phyloP scores from a whole-genome alignment of 23 red algal species.

The Gracilaria gracilis region DNA sequence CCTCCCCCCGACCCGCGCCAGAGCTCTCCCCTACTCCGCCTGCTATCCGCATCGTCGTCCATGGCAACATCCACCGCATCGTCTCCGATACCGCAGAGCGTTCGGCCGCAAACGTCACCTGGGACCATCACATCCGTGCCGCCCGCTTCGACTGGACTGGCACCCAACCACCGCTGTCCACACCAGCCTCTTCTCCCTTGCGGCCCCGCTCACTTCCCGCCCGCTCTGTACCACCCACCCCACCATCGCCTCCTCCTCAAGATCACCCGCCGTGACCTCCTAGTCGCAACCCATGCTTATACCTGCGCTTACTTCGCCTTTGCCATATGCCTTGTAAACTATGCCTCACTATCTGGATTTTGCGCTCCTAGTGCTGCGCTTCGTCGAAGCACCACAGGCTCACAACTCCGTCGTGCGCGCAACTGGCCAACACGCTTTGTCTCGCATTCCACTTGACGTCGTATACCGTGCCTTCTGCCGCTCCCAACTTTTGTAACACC shows the following conservation, averaged over 20 bases:
- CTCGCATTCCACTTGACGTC: constrained; percentile 84
- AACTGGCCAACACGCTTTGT: constrained; percentile 92
- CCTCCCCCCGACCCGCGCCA: background rate
- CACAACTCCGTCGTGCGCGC: constrained; percentile 86
- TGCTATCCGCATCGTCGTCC: constrained; percentile 32
- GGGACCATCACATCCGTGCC: constrained; percentile 34
- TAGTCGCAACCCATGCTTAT: background rate
- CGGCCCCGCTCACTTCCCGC: background rate
- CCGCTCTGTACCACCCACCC: background rate
- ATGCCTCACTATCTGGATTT: background rate
- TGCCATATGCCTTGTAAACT: background rate
- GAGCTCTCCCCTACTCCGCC: background rate
- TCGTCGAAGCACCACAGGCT: constrained; percentile 90
- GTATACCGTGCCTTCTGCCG: constrained; percentile 84
- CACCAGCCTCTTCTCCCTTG: background rate
- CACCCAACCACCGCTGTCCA: constrained; percentile 14
- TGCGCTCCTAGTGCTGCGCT: background rate
- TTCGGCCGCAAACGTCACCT: constrained; percentile 49
- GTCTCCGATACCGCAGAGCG: constrained; percentile 29
- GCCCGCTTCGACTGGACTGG: constrained; percentile 54
- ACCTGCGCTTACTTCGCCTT: background rate
- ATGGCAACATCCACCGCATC: constrained; percentile 46
- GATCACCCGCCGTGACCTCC: background rate
- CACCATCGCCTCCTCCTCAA: background rate
- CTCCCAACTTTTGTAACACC: constrained; percentile 85